Evolutionary conservation across 2,329 filamentous ascomycete genomes (phyloP), one percentile per base, ranked within the genome.

Genomic region (Tetracladium maxilliforme): DNA sequence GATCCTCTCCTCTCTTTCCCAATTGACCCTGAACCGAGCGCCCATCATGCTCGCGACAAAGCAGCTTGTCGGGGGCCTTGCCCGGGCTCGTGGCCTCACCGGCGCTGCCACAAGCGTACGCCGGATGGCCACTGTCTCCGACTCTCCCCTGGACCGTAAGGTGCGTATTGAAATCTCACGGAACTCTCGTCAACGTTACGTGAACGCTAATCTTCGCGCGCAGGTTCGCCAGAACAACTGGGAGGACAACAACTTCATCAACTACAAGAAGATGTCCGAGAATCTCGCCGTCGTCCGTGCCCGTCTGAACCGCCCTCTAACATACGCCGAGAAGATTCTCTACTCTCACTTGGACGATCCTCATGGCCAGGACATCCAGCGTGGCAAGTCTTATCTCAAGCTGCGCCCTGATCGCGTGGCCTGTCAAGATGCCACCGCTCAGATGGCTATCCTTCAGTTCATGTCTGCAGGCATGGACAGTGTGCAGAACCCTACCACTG

Each of bases 391-490:
- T 32, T 95, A 98, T 61, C 73, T 98, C 40, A 94, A 87, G 66
- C 75, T 98, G 41, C 81, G 90, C 39, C 90, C 90, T 30, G 90
- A 98, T 52, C 82, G 90, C 56, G 90, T 98, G 46, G 90, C 90
- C 55, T 95, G 90, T 69, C 90, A 98, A 67, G 90, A 98, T 70
- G 90, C 90, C 51, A 95, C 90, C 32, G 90, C 90, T 36, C 90
- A 98, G 70, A 98, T 98, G 90, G 90, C 90, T 37, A 93, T 98
- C 41, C 70, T 98, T 31, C 90, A 98, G 65, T 98, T 98, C 71
- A 98, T 98, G 86, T 93, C 83, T 28, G 87, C 90, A 33, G 87
- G 87, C 53, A 87, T 98, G 82, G 81, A 83, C 39, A 76, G 78
- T 14, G 90, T 95, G 33, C 86, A 86, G 35, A 95, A 92, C 45